phyloP scores from a whole-genome alignment of 257 asterid genomes.

The Ocimum tenuiflorum region DNA sequence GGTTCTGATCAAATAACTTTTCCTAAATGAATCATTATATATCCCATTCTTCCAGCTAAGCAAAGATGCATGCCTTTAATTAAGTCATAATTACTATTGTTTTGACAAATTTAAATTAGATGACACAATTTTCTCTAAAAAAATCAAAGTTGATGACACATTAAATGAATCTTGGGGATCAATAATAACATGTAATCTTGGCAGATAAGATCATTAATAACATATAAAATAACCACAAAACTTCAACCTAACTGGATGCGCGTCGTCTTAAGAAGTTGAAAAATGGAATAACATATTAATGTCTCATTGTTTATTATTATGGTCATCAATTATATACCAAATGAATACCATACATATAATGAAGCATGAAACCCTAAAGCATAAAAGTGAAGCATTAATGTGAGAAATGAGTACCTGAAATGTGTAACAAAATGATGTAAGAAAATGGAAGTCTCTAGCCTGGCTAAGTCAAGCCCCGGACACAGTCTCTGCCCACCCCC shows the following conservation, averaged over 20 bases:
- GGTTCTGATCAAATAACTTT: slow-evolving; percentile 9
- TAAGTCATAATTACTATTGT: not conserved
- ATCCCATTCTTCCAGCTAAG: slow-evolving; percentile 24
- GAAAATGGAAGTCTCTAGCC: slow-evolving; percentile 91
- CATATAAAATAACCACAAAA: too few relatives aligned
- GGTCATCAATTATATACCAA: too few relatives aligned
- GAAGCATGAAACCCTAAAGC: not conserved
- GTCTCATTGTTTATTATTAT: too few relatives aligned
- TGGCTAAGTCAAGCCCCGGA: slow-evolving; percentile 89
- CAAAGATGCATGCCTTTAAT: slow-evolving; percentile 15
- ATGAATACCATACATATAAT: too few relatives aligned
- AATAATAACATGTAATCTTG: not conserved
- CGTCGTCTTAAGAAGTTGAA: too few relatives aligned
- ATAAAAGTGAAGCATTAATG: not conserved
- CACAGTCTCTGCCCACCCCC: slow-evolving; percentile 95
- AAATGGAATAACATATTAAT: too few relatives aligned
- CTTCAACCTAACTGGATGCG: too few relatives aligned
- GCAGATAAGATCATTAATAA: too few relatives aligned
- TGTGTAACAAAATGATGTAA: slow-evolving; percentile 81
- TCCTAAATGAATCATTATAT: slow-evolving; percentile 13
- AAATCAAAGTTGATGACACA: not conserved
- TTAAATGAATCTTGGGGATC: not conserved
- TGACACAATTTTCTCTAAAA: too few relatives aligned
- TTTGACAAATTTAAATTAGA: not conserved
- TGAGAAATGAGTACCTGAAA: slow-evolving; percentile 55